A percentile compares a stretch with the other conserved stretches of the same genome.
These are phyloP conservation scores for Talaromyces islandicus DNA, from an alignment of 2,329 filamentous ascomycete species.

Conservation along the genomic window DNA sequence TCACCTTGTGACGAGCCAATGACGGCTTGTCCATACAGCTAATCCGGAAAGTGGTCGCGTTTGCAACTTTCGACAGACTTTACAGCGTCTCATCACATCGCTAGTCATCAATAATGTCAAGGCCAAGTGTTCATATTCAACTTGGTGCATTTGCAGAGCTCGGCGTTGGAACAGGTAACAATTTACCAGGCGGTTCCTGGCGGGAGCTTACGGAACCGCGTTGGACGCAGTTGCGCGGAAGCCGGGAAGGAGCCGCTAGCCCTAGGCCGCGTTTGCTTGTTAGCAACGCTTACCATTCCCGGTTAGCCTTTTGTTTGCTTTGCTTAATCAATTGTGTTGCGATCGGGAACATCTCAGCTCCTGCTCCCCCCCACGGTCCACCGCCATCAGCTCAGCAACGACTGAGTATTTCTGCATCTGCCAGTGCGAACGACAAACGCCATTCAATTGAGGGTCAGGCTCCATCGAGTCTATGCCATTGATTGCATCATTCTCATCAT, in stretches of 20 bases:
- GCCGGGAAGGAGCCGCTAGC: background rate
- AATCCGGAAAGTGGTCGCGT: background rate
- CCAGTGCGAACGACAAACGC: background rate
- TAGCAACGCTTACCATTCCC: background rate
- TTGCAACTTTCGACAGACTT: background rate
- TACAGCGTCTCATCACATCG: too few relatives aligned
- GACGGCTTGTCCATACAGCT: too few relatives aligned
- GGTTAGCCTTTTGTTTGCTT: background rate
- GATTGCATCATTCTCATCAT: background rate
- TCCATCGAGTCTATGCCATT: background rate
- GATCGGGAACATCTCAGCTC: too few relatives aligned
- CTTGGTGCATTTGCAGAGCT: too few relatives aligned
- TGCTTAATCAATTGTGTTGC: too few relatives aligned
- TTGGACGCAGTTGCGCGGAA: background rate
- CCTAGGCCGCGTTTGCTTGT: background rate
- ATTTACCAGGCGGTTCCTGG: background rate
- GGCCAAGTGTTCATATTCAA: too few relatives aligned
- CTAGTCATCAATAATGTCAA: too few relatives aligned
- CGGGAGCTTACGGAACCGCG: background rate
- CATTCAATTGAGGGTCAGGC: background rate
- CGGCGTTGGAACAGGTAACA: too few relatives aligned
- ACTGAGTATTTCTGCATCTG: too few relatives aligned
- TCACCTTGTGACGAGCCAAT: background rate
- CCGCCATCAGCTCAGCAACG: too few relatives aligned
- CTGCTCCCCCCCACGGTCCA: background rate